Conservation (phyloP, 768 basidiomycete genomes). For the Pisolithus marmoratus region DNA sequence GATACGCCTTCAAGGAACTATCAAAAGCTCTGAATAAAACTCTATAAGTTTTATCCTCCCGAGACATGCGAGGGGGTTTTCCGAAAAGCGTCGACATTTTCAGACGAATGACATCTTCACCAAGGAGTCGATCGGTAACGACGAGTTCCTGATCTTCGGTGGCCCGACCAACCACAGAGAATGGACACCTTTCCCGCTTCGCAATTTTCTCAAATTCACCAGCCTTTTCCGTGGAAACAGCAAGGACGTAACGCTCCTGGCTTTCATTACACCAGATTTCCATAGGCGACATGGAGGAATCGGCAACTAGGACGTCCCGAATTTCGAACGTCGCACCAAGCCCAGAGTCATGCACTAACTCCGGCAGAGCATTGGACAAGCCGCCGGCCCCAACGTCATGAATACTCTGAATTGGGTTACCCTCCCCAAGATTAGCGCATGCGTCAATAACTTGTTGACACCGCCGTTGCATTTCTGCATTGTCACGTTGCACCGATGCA, state of each 20-base stretch:
- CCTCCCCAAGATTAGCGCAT: constrained; percentile 55
- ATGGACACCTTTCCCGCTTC: constrained; percentile 87
- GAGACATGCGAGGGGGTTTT: constrained; percentile 88
- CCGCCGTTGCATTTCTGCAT: constrained; percentile 96
- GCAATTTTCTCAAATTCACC: constrained; percentile 70
- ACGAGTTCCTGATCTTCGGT: constrained; percentile 77
- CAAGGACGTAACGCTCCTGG: constrained; percentile 96
- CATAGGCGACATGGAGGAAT: constrained; percentile 95
- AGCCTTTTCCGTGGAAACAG: constrained; percentile 63
- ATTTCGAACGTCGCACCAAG: constrained; percentile 93
- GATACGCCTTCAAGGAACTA: constrained; percentile 58
- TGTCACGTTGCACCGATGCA: constrained; percentile 95
- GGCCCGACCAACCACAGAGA: constrained; percentile 84
- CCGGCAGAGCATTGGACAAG: constrained; percentile 92
- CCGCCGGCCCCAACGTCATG: constrained; percentile 99
- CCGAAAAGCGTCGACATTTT: constrained; percentile 96
- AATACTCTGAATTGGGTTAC: constrained; percentile 87
- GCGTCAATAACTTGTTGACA: constrained; percentile 97
- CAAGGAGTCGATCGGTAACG: constrained; percentile 82
- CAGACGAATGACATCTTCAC: constrained; percentile 75
- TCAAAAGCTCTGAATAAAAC: constrained; percentile 57
- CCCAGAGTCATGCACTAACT: constrained; percentile 93
- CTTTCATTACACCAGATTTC: constrained; percentile 99
- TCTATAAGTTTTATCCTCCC: constrained; percentile 51
- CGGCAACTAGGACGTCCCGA: constrained; percentile 86